phyloP scores from a whole-genome alignment of 352 stramenopile species.

The Blastocystis hominis region DNA sequence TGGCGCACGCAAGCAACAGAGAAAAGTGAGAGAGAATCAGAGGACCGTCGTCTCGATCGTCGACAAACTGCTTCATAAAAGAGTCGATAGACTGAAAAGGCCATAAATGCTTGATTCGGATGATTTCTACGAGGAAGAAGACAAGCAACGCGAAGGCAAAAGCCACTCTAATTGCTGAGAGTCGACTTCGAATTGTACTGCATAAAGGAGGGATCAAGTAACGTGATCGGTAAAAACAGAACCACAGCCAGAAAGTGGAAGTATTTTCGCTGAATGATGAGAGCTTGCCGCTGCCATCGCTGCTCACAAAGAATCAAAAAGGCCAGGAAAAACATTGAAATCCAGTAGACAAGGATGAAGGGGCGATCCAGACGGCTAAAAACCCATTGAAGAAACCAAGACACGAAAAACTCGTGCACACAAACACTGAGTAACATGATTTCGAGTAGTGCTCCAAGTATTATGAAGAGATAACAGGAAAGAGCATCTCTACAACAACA shows the following conservation, averaged over 20 bases:
- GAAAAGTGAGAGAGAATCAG: constrained; percentile 54
- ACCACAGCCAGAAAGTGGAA: constrained; percentile 9
- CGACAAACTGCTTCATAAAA: background rate
- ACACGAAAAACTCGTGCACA: background rate
- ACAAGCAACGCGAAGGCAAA: constrained; percentile 34
- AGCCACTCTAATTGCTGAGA: background rate
- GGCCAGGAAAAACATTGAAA: background rate
- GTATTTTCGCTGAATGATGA: constrained; percentile 35
- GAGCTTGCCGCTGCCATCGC: background rate
- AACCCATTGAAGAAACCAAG: constrained; percentile 3
- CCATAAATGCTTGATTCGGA: background rate
- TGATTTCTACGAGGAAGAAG: constrained; percentile 19
- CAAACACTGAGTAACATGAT: background rate
- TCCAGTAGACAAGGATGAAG: constrained; percentile 7
- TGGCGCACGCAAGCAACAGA: constrained; percentile 10
- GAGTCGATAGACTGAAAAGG: background rate
- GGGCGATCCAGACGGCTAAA: background rate
- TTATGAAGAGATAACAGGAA: background rate
- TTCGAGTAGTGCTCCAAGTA: background rate
- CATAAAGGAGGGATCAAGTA: background rate
- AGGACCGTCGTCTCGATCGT: constrained; percentile 1
- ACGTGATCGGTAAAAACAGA: background rate
- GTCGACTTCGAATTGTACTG: background rate
- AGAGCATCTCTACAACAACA: background rate
- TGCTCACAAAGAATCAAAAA: background rate